These are phyloP conservation scores for Ulmus americana DNA, from an alignment of 331 rosid species.

Conservation along the genomic window DNA sequence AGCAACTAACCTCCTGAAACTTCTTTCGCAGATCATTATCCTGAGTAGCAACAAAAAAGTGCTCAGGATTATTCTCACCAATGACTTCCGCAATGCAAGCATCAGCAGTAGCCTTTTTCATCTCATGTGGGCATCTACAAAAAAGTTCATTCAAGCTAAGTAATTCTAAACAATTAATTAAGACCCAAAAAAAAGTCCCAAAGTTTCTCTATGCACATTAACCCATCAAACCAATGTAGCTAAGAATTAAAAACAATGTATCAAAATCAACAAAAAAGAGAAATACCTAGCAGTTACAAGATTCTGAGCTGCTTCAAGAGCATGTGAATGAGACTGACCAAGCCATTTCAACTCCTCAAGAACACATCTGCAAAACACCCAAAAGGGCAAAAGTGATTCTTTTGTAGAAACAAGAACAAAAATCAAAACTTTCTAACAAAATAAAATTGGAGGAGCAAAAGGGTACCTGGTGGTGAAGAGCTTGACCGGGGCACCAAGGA, in stretches of 20 bases:
- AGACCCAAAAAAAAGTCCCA: neutral
- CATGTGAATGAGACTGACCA: slow-evolving; percentile 43
- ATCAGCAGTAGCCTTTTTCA: slow-evolving; percentile 41
- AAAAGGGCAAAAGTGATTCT: neutral
- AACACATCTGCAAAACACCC: slow-evolving; percentile 46
- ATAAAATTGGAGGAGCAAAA: neutral
- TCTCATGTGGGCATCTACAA: slow-evolving; percentile 66
- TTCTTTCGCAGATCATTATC: slow-evolving; percentile 50
- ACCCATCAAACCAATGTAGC: neutral
- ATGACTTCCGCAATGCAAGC: slow-evolving; percentile 58
- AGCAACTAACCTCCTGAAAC: slow-evolving; percentile 49
- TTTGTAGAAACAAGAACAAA: neutral
- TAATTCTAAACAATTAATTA: neutral
- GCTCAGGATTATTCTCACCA: slow-evolving; percentile 62
- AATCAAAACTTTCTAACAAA: neutral
- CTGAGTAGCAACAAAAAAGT: slow-evolving; percentile 78
- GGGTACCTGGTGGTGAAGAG: slow-evolving; percentile 68
- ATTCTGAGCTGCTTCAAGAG: slow-evolving; percentile 50
- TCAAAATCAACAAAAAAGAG: neutral
- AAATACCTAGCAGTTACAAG: slow-evolving; percentile 57
- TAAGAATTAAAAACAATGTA: too few species aligned
- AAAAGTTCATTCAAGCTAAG: neutral
- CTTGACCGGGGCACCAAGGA: slow-evolving; percentile 52
- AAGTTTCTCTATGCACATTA: neutral
- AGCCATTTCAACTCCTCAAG: slow-evolving; percentile 61